Evolutionary conservation across 2,329 filamentous ascomycete species (phyloP).

Genomic region (Colletotrichum horii): DNA sequence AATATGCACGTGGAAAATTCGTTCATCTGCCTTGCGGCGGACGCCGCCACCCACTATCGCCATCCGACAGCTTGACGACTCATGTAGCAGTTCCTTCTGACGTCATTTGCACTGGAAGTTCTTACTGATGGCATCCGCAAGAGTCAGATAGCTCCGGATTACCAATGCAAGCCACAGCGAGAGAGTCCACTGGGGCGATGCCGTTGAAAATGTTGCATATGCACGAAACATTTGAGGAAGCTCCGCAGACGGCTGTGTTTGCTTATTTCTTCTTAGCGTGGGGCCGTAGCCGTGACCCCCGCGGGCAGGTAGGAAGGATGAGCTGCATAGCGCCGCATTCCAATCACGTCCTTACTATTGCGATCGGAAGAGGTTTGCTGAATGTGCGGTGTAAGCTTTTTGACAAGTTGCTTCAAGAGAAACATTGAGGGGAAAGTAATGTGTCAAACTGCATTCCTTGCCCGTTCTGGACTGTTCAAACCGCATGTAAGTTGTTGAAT

Average conservation of each 20-base stretch:
- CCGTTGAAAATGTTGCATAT: neutral
- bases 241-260: neutral
- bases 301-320: neutral
- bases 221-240: neutral
- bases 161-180: neutral
- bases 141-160: neutral
- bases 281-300: neutral
- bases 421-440: neutral
- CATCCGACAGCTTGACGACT: neutral
- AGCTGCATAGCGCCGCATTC: neutral
- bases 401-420: neutral
- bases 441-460: slow-evolving; percentile 3
- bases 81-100: neutral
- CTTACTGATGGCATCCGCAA: neutral
- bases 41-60: neutral
- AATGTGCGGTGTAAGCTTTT: neutral
- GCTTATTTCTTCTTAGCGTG: neutral
- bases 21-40: neutral
- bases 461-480: neutral
- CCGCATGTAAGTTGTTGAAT: slow-evolving; percentile 6
- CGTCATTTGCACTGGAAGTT: neutral
- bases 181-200: neutral
- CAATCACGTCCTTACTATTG: neutral
- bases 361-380: neutral
- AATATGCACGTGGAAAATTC: neutral